Evolutionary conservation across 2,329 filamentous ascomycete genomes (phyloP), one percentile per base, ranked within the genome.

Genomic region (Metarhizium sp.): DNA sequence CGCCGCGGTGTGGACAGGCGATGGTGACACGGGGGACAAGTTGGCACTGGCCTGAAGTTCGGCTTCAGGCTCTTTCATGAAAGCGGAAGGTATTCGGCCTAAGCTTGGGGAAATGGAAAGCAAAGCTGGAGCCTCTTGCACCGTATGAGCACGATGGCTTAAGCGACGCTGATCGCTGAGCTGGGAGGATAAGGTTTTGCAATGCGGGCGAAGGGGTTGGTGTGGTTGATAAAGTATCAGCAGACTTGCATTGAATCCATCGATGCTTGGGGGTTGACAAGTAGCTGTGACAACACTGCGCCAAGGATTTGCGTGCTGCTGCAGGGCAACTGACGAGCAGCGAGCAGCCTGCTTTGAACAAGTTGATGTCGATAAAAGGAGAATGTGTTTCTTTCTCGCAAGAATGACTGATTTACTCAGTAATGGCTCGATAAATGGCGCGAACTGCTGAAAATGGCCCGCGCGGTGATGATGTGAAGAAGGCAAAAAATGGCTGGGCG

Each of bases 11-110:
- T 79, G 72, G 57, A 78, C 64, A 56, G 76, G 71, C 56, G 75
- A 69, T 50, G 78, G 79, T 52, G 78, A 80, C 51, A 80, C 64
- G 13, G 78, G 78, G 50, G 73, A 78, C 56, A 81, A 69, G 66
- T 76, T 72, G 69, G 78, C 78, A 62, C 77, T 73, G 62, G 78
- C 78, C 73, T 78, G 73, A 59, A 79, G 64, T 64, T 76, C 71
- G 50, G 75, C 74, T 57, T 75, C 68, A 58, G 66, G 69, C 58
- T 74, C 73, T 65, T 71, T 71, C 77, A 80, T 79, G 67, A 73
- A 72, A 61, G 48, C 52, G 59, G 57, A 14, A 16, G 32, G 32
- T 25, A 49, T 53, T 25, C 16, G 29, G 40, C 58, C 57, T 42
- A 20, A 59, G 50, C 53, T 13, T 16, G 14, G 38, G 14, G 58